phyloP scores from a whole-genome alignment of 257 asterid genomes.

The Primulina eburnea region DNA sequence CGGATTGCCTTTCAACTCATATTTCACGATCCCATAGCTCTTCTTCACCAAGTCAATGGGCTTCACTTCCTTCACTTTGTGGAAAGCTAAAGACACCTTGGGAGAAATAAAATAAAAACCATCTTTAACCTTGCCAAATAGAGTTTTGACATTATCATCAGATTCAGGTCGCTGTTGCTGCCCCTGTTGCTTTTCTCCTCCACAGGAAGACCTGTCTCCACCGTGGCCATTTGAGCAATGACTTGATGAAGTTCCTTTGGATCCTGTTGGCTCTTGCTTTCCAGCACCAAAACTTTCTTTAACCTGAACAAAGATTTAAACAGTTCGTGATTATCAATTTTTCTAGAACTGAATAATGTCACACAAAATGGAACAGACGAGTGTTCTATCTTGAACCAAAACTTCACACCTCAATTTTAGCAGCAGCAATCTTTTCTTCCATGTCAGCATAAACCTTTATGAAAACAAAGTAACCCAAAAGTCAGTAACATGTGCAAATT shows the following conservation, averaged over 20 bases:
- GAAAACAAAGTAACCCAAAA: conserved; percentile 23
- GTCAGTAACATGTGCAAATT: conserved; percentile 17
- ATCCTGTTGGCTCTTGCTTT: conserved; percentile 58
- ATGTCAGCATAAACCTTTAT: conserved; percentile 71
- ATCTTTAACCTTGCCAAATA: conserved; percentile 62
- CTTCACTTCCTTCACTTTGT: conserved; percentile 73
- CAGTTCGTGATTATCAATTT: conserved; percentile 10
- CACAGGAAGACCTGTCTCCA: conserved; percentile 39
- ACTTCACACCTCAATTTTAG: conserved; percentile 76
- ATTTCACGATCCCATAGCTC: conserved; percentile 66
- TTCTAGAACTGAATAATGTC: neutral
- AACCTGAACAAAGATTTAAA: conserved; percentile 47
- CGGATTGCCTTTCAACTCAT: conserved; percentile 81
- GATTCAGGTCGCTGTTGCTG: conserved; percentile 60
- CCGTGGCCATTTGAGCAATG: conserved; percentile 32
- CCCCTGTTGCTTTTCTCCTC: conserved; percentile 57
- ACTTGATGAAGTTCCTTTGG: conserved; percentile 36
- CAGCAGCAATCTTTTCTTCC: conserved; percentile 75
- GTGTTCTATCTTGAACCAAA: conserved; percentile 9
- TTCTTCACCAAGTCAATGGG: conserved; percentile 80
- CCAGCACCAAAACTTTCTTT: conserved; percentile 65
- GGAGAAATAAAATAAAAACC: conserved; percentile 58
- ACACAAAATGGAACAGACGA: neutral
- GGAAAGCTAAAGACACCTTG: conserved; percentile 58
- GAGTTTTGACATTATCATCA: conserved; percentile 45